phyloP scores from a whole-genome alignment of 176 grass and related monocot genomes.

The Oryza glaberrima region DNA sequence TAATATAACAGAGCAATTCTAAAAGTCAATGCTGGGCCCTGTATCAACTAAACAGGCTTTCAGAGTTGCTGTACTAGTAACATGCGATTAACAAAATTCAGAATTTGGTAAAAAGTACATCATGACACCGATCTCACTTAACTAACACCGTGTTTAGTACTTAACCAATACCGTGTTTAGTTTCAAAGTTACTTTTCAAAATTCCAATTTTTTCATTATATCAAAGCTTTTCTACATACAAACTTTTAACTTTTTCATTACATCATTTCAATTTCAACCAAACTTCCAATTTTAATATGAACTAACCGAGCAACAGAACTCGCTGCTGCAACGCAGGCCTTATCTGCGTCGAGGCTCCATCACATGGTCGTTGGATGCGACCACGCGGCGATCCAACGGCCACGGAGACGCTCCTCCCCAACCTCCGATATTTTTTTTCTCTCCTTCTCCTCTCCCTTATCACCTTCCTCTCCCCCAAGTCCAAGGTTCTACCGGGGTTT shows the following conservation, averaged over 20 bases:
- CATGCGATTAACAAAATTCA: not conserved
- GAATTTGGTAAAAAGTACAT: not conserved
- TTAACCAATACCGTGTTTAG: too few species aligned
- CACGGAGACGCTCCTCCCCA: constrained; percentile 7
- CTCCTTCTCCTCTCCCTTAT: constrained; percentile 32
- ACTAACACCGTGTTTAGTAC: too few species aligned
- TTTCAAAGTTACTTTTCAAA: too few species aligned
- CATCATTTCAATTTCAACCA: too few species aligned
- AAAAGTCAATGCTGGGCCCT: not conserved
- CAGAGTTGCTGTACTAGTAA: too few species aligned
- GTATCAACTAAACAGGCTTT: not conserved
- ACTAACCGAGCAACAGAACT: too few species aligned
- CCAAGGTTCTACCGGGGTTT: constrained; percentile 59
- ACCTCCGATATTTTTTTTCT: constrained; percentile 40
- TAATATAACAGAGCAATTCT: not conserved
- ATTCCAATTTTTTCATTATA: too few species aligned
- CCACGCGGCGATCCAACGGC: constrained; percentile 35
- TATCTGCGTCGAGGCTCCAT: not conserved
- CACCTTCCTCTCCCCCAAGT: not conserved
- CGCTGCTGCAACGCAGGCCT: not conserved
- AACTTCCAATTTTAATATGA: too few species aligned
- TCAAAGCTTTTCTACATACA: too few species aligned
- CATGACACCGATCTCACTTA: too few species aligned
- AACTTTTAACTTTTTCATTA: too few species aligned
- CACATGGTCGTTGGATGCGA: not conserved